A percentile compares a stretch with the other conserved stretches of the same genome.
phyloP scores from a whole-genome alignment of 768 basidiomycete species.

The Lentinula sp. region DNA sequence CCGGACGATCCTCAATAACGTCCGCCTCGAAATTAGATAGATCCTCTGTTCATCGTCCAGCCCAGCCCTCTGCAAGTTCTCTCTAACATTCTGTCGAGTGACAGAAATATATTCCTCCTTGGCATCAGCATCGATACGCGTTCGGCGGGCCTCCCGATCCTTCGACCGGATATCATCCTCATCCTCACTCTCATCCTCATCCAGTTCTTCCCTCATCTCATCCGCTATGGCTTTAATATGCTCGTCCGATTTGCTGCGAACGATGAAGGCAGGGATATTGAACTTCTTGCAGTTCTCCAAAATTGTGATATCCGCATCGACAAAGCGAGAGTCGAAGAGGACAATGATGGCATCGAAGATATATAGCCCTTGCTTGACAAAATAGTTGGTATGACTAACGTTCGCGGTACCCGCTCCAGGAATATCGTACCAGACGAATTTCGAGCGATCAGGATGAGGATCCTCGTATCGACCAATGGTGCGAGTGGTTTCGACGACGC shows the following conservation, averaged over 20 bases:
- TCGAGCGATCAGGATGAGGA: slow-evolving; percentile 11
- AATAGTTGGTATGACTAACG: slow-evolving; percentile 26
- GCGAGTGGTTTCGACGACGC: slow-evolving; percentile 23
- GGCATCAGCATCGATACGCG: not conserved
- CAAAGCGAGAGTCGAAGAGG: slow-evolving; percentile 27
- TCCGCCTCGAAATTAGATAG: not conserved
- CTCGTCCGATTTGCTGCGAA: slow-evolving; percentile 28
- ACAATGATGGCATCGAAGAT: slow-evolving; percentile 28
- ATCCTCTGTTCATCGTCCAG: not conserved
- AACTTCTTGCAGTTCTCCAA: slow-evolving; percentile 22
- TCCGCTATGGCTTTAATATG: slow-evolving; percentile 2
- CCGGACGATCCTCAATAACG: slow-evolving; percentile 1
- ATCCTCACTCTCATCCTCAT: not conserved
- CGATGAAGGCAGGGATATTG: slow-evolving; percentile 26
- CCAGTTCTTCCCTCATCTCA: not conserved
- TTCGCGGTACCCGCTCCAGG: slow-evolving; percentile 27
- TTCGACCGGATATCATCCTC: not conserved
- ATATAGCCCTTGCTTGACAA: slow-evolving; percentile 28
- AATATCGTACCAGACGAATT: slow-evolving; percentile 29
- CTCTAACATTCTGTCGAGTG: not conserved
- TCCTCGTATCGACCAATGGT: slow-evolving; percentile 19
- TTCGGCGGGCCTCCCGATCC: not conserved
- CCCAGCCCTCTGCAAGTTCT: slow-evolving; percentile 1
- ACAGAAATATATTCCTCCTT: not conserved
- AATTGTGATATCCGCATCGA: slow-evolving; percentile 24